These are phyloP conservation scores for Fusarium longipes DNA, from an alignment of 2,329 filamentous ascomycete genomes.

Conservation along the genomic window DNA sequence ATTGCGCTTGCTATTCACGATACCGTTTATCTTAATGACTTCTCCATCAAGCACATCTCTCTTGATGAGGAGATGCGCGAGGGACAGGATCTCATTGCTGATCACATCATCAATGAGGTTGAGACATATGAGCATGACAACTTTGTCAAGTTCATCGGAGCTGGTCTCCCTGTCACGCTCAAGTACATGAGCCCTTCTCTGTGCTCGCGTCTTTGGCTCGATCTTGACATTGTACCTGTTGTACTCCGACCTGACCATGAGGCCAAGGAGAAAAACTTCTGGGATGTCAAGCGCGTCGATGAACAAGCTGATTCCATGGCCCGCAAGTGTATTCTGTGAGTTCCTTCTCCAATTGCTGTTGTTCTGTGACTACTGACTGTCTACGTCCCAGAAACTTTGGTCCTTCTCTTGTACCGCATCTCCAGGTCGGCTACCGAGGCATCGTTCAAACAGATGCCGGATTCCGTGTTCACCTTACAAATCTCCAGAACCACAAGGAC, in stretches of 20 bases:
- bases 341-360: background rate
- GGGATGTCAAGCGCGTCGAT: constrained; percentile 72
- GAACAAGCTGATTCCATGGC: constrained; percentile 86
- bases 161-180: constrained; percentile 72
- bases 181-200: constrained; percentile 71
- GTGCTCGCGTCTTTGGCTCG: constrained; percentile 78
- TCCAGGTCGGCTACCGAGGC: constrained; percentile 75
- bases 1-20: constrained; percentile 79
- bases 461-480: constrained; percentile 70
- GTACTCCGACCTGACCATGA: constrained; percentile 65
- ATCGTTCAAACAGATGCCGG: constrained; percentile 76
- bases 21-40: constrained; percentile 79
- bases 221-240: constrained; percentile 80
- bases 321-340: constrained; percentile 79
- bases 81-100: constrained; percentile 62
- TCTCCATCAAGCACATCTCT: constrained; percentile 69
- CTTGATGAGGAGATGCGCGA: constrained; percentile 55
- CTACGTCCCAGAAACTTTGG: constrained; percentile 70
- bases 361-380: background rate
- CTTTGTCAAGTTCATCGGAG: constrained; percentile 78
- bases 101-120: constrained; percentile 69
- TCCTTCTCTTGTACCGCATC: constrained; percentile 74
- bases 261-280: constrained; percentile 57
- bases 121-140: constrained; percentile 72
- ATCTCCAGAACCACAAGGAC: constrained; percentile 66